Evolutionary conservation across 2,329 filamentous ascomycete genomes (phyloP), one percentile per base, ranked within the genome.

Genomic region (Ophiostoma pallidulum): DNA sequence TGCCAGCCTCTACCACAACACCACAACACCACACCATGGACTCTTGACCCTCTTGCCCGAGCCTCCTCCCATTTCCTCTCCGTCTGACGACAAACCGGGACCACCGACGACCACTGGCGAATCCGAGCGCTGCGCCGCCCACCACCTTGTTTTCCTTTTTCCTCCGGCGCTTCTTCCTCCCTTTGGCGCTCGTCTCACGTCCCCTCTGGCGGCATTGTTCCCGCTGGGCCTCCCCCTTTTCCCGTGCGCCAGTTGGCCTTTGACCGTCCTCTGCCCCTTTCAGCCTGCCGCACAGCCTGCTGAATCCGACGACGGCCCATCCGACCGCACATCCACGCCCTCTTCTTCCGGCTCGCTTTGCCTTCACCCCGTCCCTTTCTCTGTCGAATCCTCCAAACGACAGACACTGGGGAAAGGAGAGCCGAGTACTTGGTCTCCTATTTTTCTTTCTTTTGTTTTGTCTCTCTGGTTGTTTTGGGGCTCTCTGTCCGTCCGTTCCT

Each of bases 401-500:
- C 4, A 14, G n/a, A 33, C 31, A n/a, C n/a, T n/a, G n/a, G n/a
- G n/a, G n/a, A 33, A 13, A 33, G 12, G 31, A 13, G 7, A 33
- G n/a, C 31, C 7, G 24, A 28, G 24, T 28, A 33, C 14, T 14
- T 33, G 5, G n/a, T n/a, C 12, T 4, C 19, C 10, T 5, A 14
- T 37, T 37, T 20, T 6, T 37, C 6, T 37, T 38, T 22, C 12
- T 38, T 6, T n/a, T 24, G 7, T 37, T 37, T 37, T 18, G 6
- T 12, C 6, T 41, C 31, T 31, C n/a, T 35, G 24, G 31, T 26
- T 26, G 9, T 19, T 44, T 33, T 9, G 36, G 29, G 22, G 13
- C 13, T n/a, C 7, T 26, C 13, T 32, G 39, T 39, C 45, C 29
- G 45, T 48, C 45, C 45, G 32, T 19, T 48, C 45, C 24, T 48